Evolutionary conservation across 1,284 basidiomycete genomes (phyloP), one percentile per base, ranked within the genome.

Genomic region (Trametes pubescens): DNA sequence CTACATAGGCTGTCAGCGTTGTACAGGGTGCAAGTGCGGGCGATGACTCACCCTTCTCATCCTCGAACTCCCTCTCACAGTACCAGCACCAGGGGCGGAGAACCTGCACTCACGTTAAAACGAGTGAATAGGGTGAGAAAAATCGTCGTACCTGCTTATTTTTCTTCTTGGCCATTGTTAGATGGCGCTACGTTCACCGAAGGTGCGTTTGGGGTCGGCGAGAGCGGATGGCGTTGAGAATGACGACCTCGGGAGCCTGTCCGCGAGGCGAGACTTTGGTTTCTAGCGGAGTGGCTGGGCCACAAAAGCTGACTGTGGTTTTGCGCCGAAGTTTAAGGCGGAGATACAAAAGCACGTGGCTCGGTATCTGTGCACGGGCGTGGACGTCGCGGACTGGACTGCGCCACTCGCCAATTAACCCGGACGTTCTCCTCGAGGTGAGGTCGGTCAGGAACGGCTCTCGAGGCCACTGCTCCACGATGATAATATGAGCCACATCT

Each of bases 1-100:
- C 98, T 96, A 71, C 7, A 64, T 43, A 16, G 34, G 48, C 44
- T 8, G 35, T 65, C 11, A 68, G 61, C 18, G 14, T n/a, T 18
- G 24, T 29, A 14, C 8, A 14, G 10, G 10, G n/a, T 21, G 21
- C 7, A 24, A 16, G 26, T 6, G 21, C 49, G 32, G 24, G 46
- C 61, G 16, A 29, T 29, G 48, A 65, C 57, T 67, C 68, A 94
- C 94, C 94, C 81, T 97, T 97, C 79, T 96, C 95, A 86, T 98
- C 96, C 78, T 98, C 95, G 73, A 98, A 98, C 79, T 97, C 97
- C 77, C 96, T 90, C 81, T 99, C 97, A 84, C 96, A 98, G 79
- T 98, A 98, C 97, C 96, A 98, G 81, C 95, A 97, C 94, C 95
- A 96, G 21, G 95, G 94, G 46, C 93, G 91, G 71, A 96, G 87